Percentiles rank a stretch among this genome's conserved stretches.
Conservation (phyloP, 352 stramenopile species). For the Phytophthora pluvialis region DNA sequence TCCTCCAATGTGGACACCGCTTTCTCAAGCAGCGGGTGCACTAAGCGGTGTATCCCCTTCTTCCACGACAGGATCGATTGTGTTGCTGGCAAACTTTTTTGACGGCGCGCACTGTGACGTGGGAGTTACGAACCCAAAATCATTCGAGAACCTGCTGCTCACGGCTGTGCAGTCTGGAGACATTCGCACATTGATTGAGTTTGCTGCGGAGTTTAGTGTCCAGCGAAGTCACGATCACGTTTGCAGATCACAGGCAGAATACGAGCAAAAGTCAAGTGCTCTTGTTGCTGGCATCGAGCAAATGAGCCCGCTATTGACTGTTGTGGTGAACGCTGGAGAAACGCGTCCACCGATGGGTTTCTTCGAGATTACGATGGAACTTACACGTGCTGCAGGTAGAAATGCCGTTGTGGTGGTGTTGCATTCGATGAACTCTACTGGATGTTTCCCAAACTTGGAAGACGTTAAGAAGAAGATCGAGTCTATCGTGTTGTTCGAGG, state of each 20-base stretch:
- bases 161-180: conserved; percentile 59
- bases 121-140: conserved; percentile 41
- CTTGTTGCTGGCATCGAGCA: conserved; percentile 51
- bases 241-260: conserved; percentile 59
- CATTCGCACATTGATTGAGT: conserved; percentile 52
- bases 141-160: conserved; percentile 67
- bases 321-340: conserved; percentile 47
- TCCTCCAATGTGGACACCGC: conserved; percentile 40
- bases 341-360: conserved; percentile 36
- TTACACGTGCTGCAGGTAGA: conserved; percentile 37
- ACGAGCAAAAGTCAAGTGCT: conserved; percentile 48
- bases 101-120: conserved; percentile 63
- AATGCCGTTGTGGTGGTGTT: conserved; percentile 40
- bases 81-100: conserved; percentile 65
- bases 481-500: conserved; percentile 61
- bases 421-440: conserved; percentile 62
- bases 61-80: conserved; percentile 23
- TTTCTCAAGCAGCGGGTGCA: neutral
- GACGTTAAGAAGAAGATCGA: conserved; percentile 69
- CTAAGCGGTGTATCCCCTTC: neutral
- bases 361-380: conserved; percentile 64
- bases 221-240: conserved; percentile 48
- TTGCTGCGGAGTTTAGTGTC: conserved; percentile 44
- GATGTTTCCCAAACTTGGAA: conserved; percentile 51
- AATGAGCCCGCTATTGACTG: conserved; percentile 57